phyloP scores from a whole-genome alignment of 2,329 filamentous ascomycete species.

The Penicillium freii region DNA sequence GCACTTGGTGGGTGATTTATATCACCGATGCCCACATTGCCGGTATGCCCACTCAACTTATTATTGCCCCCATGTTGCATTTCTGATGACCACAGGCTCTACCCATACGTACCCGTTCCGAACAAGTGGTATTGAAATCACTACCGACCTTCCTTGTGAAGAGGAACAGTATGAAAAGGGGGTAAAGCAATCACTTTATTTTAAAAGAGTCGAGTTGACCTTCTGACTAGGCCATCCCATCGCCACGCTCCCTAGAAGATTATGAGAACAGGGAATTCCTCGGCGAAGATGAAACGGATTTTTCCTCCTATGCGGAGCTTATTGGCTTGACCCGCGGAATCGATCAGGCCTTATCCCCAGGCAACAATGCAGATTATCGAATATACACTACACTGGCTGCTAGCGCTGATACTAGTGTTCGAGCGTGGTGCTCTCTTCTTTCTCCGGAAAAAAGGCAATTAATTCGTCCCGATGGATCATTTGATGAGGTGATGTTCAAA shows the following conservation, averaged over 20 bases:
- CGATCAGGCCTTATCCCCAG: constrained; percentile 24
- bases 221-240: constrained; percentile 9
- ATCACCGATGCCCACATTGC: constrained; percentile 78
- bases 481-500: constrained; percentile 69
- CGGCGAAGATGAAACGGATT: constrained; percentile 18
- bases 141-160: constrained; percentile 30
- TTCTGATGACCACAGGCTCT: not conserved
- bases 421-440: constrained; percentile 41
- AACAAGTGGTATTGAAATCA: constrained; percentile 21
- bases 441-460: constrained; percentile 34
- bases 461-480: constrained; percentile 55
- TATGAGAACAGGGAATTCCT: constrained; percentile 34
- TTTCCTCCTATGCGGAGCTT: constrained; percentile 33
- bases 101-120: constrained; percentile 25
- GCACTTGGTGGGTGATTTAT: constrained; percentile 48
- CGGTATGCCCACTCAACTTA: constrained; percentile 45
- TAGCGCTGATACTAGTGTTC: constrained; percentile 23
- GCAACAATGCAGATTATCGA: constrained; percentile 1
- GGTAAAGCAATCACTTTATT: constrained; percentile 18
- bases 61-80: not conserved
- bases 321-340: constrained; percentile 26
- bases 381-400: not conserved
- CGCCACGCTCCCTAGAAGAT: constrained; percentile 27
- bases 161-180: constrained; percentile 26
- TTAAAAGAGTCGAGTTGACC: not conserved